Conservation (phyloP, 805 yeast genomes). For the Wilhelminamyces savonicus region DNA sequence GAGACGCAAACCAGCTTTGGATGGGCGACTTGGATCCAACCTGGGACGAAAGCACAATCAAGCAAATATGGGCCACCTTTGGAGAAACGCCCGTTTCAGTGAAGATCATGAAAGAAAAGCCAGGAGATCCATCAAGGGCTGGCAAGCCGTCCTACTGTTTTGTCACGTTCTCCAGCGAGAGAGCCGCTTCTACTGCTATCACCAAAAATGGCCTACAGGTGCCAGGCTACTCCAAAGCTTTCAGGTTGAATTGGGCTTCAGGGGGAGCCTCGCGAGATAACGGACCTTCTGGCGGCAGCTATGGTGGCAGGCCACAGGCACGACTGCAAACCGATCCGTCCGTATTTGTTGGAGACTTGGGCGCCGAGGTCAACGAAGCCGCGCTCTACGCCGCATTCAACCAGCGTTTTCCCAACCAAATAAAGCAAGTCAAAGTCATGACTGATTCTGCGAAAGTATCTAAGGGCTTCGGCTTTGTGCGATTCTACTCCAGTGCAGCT, state of each 20-base stretch:
- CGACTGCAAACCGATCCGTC: constrained; percentile 31
- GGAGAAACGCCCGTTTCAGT: constrained; percentile 59
- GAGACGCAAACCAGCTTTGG: constrained; percentile 50
- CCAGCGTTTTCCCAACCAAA: constrained; percentile 58
- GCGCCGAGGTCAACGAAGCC: constrained; percentile 65
- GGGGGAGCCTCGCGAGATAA: constrained; percentile 29
- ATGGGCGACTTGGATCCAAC: constrained; percentile 89
- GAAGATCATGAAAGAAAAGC: constrained; percentile 67
- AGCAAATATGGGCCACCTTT: constrained; percentile 60
- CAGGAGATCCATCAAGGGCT: constrained; percentile 32
- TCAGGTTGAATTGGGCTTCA: constrained; percentile 80
- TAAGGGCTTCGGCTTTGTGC: constrained; percentile 88
- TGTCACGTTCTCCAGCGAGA: constrained; percentile 59
- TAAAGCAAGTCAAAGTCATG: constrained; percentile 74
- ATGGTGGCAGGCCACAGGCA: constrained; percentile 1
- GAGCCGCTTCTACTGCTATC: constrained; percentile 61
- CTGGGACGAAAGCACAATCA: constrained; percentile 70
- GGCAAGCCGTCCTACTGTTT: constrained; percentile 57
- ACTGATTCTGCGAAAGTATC: constrained; percentile 61
- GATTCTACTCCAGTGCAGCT: constrained; percentile 58
- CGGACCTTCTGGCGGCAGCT: not conserved
- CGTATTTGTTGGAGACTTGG: constrained; percentile 81
- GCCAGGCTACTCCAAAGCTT: constrained; percentile 54
- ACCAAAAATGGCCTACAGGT: constrained; percentile 61
- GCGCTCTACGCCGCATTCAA: constrained; percentile 61